Base-by-base conservation (phyloP, 2,329 filamentous ascomycete genomes). In the Botrytis hyacinthi region DNA sequence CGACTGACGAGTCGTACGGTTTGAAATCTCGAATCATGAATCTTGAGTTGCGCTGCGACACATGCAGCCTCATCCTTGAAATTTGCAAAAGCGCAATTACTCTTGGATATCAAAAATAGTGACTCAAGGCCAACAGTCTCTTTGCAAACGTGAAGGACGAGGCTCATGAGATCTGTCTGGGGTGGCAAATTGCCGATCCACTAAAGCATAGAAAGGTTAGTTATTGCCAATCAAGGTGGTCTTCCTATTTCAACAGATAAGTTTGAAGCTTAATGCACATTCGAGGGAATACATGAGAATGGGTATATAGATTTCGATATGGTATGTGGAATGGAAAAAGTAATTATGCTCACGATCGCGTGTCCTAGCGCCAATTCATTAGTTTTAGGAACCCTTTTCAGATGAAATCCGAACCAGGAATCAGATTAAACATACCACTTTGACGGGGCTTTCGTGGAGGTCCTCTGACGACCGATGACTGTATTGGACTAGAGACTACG, bases 21-120 rank as follows among this genome's bases (percentile, higher is more conserved):
- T 78, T 95, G 90, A 78, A 98, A 98, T 73, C 92, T 91, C 1
- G 94, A 97, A 79, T 98, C 95, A 81, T 98, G 94, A 62, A 98
- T 92, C 77, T 93, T 90, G 63, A 90, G 87, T 84, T 97, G 93
- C 0, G 95, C 95, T 14, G 88, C 86, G 10, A 88, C 84, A 80
- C 94, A 98, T 8, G 90, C 89, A 4, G 86, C 84, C 78, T 97
- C 94, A 69, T 93, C 92, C 76, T 91, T 93, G 81, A 97, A 98
- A 80, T 98, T 98, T 76, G 97, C 94, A 84, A 98, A 98, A 0
- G 95, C 95, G 80, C 95, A 98, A 80, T 98, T 98, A 81, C 95
- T 98, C 82, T 98, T 98, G 0, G 95, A 95, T 59, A 98, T 98
- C 51, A 98, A 84, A 77, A 98, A 98, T 0, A 98, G 85, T 65